Percentiles rank a stretch among this genome's conserved stretches.
Conservation (phyloP, 2,329 filamentous ascomycete species). For the Rhynchosporium agropyri region DNA sequence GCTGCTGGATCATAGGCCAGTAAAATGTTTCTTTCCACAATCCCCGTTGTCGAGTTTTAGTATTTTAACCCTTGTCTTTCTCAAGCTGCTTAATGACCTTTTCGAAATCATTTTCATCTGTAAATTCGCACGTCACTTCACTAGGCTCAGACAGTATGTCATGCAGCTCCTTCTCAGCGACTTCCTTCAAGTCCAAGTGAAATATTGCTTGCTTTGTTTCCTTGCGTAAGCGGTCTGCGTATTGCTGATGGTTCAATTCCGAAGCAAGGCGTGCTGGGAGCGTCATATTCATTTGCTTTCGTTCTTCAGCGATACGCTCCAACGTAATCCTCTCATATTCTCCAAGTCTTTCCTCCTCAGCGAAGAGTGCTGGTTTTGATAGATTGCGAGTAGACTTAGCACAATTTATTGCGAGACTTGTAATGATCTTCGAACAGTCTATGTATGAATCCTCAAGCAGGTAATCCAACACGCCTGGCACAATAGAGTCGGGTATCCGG, state of each 20-base stretch:
- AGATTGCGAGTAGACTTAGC: too few species aligned
- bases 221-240: background rate
- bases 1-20: conserved; percentile 32
- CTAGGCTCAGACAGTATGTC: conserved; percentile 19
- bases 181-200: background rate
- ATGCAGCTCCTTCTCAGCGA: background rate
- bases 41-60: conserved; percentile 15
- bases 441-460: too few species aligned
- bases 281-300: too few species aligned
- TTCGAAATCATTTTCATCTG: conserved; percentile 20
- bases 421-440: too few species aligned
- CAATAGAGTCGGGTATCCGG: too few species aligned
- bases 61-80: conserved; percentile 27
- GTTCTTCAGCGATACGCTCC: too few species aligned
- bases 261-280: too few species aligned
- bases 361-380: too few species aligned
- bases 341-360: too few species aligned
- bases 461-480: too few species aligned
- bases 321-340: too few species aligned
- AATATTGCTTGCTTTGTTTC: background rate
- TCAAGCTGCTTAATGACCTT: conserved; percentile 20
- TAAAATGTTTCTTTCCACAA: conserved; percentile 32
- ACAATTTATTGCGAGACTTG: too few species aligned
- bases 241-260: background rate
- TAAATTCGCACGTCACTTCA: conserved; percentile 22